phyloP scores from a whole-genome alignment of 306 rosid genomes.

The Quercus berberidifolia region DNA sequence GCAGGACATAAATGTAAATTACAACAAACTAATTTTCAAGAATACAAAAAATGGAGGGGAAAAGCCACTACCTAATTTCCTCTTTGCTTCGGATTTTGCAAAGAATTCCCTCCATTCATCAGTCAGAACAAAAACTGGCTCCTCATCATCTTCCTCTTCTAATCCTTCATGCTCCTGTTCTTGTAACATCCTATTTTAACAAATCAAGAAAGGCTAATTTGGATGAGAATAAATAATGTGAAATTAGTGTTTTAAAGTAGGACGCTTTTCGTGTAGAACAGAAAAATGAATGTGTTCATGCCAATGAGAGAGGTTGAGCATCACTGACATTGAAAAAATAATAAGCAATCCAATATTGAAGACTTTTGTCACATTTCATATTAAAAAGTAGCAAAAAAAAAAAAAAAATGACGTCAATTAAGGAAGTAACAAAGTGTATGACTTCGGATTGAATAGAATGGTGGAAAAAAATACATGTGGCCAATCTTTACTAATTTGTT shows the following conservation, averaged over 20 bases:
- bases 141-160: constrained; percentile 62
- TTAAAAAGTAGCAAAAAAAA: too few relatives aligned
- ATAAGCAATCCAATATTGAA: not conserved
- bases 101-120: constrained; percentile 84
- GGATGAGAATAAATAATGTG: not conserved
- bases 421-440: too few relatives aligned
- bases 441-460: too few relatives aligned
- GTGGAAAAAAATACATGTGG: too few relatives aligned
- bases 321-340: too few relatives aligned
- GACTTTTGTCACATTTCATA: not conserved
- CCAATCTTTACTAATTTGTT: too few relatives aligned
- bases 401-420: too few relatives aligned
- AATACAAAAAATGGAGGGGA: not conserved
- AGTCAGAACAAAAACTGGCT: constrained; percentile 62
- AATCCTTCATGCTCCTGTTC: constrained; percentile 30
- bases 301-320: not conserved
- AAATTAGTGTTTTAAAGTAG: not conserved
- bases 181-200: constrained; percentile 42
- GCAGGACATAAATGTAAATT: constrained; percentile 6
- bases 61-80: constrained; percentile 47
- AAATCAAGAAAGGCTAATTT: not conserved
- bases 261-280: not conserved
- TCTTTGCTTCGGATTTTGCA: constrained; percentile 68
- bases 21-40: not conserved
- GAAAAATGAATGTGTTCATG: not conserved